phyloP scores from a whole-genome alignment of 2,329 filamentous ascomycete species.

The Botrytis hyacinthi region DNA sequence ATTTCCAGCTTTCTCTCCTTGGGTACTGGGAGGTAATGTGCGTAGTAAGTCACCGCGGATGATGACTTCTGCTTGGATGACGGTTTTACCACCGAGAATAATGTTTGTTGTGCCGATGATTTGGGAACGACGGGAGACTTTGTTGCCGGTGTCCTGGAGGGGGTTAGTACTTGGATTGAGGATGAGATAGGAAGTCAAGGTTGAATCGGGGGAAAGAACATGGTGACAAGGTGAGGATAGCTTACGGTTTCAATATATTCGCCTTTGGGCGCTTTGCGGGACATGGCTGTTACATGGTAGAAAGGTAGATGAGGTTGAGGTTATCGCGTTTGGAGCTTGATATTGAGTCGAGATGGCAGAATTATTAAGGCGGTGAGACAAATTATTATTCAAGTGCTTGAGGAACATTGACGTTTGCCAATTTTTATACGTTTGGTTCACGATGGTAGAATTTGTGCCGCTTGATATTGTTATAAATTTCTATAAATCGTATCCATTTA shows the following conservation, averaged over 20 bases:
- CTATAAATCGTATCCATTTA: not conserved
- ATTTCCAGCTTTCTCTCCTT: slow-evolving; percentile 33
- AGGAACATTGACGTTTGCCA: not conserved
- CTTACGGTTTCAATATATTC: slow-evolving; percentile 96
- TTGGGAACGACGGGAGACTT: slow-evolving; percentile 87
- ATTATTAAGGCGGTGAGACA: not conserved
- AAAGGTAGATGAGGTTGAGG: slow-evolving; percentile 2
- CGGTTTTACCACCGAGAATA: slow-evolving; percentile 91
- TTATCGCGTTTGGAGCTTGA: not conserved
- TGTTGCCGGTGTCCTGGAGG: slow-evolving; percentile 89
- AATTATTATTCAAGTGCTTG: not conserved
- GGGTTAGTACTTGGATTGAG: slow-evolving; percentile 19
- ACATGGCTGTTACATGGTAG: slow-evolving; percentile 52
- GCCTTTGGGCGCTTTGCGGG: slow-evolving; percentile 74
- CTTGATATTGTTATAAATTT: not conserved
- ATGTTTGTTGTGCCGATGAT: slow-evolving; percentile 97
- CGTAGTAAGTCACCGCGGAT: slow-evolving; percentile 84
- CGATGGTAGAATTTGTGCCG: not conserved
- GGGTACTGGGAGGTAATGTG: slow-evolving; percentile 48
- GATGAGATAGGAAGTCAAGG: not conserved
- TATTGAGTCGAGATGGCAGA: not conserved
- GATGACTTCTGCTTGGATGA: slow-evolving; percentile 92
- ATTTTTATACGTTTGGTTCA: not conserved
- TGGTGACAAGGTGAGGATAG: not conserved
- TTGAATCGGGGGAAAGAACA: not conserved